Evolutionary conservation across 140 eudicot genomes (phyloP), one percentile per base, ranked within the genome.

Genomic region (Ambrosia hybrid): DNA sequence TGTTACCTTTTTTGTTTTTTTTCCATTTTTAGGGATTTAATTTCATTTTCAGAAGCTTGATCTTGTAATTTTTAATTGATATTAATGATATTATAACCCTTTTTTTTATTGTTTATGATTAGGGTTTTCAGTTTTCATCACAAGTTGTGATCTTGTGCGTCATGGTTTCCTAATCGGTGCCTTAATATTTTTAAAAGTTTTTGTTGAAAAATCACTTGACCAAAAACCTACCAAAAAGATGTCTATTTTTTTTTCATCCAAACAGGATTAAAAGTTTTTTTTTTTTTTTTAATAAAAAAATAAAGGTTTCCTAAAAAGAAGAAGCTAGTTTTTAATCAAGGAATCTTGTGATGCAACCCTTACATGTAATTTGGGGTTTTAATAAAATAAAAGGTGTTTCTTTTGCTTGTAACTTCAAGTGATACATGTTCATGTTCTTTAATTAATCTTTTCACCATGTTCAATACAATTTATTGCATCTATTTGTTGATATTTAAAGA

Each of bases 391-490:
- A 65, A 48, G 48, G 68, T 49, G 26, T 63, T 53, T 51, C 65
- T 58, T 82, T 62, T 48, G 26, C 64, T 49, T 76, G 64, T 17
- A 59, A 76, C 48, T 76, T 57, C 61, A 67, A 30, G 43, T 57
- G 63, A 58, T 68, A 21, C 75, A 68, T 69, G 12, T 76, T 67
- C 52, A 76, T 76, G 68, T 67, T 76, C 39, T 55, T 67, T 57
- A 67, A 66, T 67, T 67, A 57, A 58, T 14, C 10, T 76, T 76
- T n/a, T n/a, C n/a, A n/a, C n/a, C n/a, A n/a, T n/a, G n/a, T n/a
- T n/a, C n/a, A n/a, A n/a, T n/a, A n/a, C 30, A 21, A 0, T 21
- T 21, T 21, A 21, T 21, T 21, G 30, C 30, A 39, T 38, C 61
- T 37, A 10, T 21, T 57, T 77, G 64, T 52, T 48, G 57, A 38